Conservation (phyloP, 2,329 filamentous ascomycete species). For the Colletotrichum endophyticum region DNA sequence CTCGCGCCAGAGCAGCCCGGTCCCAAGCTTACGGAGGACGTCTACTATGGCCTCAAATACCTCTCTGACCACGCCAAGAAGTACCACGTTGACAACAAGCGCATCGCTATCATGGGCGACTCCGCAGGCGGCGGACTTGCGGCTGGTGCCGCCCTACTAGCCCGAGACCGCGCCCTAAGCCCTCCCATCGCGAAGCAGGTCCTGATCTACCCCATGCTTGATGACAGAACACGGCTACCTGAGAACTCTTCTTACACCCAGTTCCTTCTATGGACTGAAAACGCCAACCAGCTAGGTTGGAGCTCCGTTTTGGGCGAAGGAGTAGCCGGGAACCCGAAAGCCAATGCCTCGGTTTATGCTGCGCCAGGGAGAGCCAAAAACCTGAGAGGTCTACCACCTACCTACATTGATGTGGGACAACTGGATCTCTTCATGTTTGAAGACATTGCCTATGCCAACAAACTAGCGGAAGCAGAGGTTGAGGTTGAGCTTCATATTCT, state of each 20-base stretch:
- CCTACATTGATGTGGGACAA: constrained; percentile 41
- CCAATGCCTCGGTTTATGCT: constrained; percentile 19
- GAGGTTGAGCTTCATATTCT: constrained; percentile 45
- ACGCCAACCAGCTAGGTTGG: not conserved
- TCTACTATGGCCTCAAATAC: constrained; percentile 32
- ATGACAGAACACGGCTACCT: constrained; percentile 27
- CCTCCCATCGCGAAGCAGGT: constrained; percentile 36
- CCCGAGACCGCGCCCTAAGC: constrained; percentile 26
- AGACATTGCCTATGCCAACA: constrained; percentile 30
- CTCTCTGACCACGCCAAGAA: constrained; percentile 25
- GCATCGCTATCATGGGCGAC: constrained; percentile 25
- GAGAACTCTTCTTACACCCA: not conserved
- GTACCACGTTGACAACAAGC: constrained; percentile 24
- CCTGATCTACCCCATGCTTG: constrained; percentile 38
- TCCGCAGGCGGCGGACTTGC: constrained; percentile 26
- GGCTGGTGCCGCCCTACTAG: constrained; percentile 41
- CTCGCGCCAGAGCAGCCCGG: constrained; percentile 44
- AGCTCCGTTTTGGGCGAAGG: not conserved
- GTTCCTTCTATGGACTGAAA: not conserved
- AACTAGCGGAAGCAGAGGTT: constrained; percentile 33
- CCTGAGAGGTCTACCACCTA: constrained; percentile 33
- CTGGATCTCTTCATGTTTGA: constrained; percentile 43
- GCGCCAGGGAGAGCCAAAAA: constrained; percentile 25
- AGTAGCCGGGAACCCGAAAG: not conserved
- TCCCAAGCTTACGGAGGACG: constrained; percentile 39